Evolutionary conservation across 768 basidiomycete genomes (phyloP).

Genomic region (Serendipita sp.): DNA sequence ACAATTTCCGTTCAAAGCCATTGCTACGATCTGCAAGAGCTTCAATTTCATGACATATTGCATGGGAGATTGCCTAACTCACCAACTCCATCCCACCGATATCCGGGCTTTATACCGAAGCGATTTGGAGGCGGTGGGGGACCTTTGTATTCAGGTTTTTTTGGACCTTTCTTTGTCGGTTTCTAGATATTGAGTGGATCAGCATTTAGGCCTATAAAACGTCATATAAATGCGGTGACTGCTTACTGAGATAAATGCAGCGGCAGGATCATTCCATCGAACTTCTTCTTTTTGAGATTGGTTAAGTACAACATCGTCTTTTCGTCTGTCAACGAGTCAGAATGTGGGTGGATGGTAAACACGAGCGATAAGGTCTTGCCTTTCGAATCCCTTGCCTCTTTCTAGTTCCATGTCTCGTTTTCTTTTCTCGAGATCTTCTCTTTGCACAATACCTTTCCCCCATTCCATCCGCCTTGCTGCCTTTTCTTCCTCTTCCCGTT

Average conservation of each 20-base stretch:
- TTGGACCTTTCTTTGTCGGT: conserved; percentile 56
- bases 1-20: conserved; percentile 86
- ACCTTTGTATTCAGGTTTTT: conserved; percentile 70
- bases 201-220: neutral
- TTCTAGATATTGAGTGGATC: conserved; percentile 30
- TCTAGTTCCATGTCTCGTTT: conserved; percentile 52
- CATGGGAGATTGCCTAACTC: conserved; percentile 15
- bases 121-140: conserved; percentile 87
- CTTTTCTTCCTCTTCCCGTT: conserved; percentile 68
- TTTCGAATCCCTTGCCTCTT: conserved; percentile 47
- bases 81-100: conserved; percentile 99
- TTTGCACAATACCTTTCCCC: conserved; percentile 90
- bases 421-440: conserved; percentile 57
- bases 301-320: conserved; percentile 67
- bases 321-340: conserved; percentile 18
- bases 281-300: conserved; percentile 65
- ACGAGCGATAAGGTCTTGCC: conserved; percentile 21
- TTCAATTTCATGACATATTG: neutral
- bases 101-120: conserved; percentile 87
- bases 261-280: conserved; percentile 96
- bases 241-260: conserved; percentile 75
- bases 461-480: conserved; percentile 92
- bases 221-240: neutral
- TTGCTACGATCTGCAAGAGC: conserved; percentile 57
- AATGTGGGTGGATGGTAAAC: conserved; percentile 22